Evolutionary conservation across 2,329 filamentous ascomycete species (phyloP), one percentile per base, ranked within the genome.

Genomic region (Trichoderma sp.): DNA sequence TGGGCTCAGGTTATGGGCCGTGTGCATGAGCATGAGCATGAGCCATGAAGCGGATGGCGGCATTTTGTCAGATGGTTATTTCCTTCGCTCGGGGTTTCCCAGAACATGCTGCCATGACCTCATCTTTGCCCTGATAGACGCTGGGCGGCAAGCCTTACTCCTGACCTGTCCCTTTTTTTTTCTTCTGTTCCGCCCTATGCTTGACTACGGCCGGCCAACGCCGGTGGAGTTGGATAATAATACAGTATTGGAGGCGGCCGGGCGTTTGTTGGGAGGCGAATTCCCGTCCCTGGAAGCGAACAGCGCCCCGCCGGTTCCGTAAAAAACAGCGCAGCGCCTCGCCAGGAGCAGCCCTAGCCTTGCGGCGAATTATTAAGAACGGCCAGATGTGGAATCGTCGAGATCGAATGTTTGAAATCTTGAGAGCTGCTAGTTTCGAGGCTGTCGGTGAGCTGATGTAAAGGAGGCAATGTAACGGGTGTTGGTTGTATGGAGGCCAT

Each of bases 231-330:
- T 53, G 1, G 11, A 53, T 36, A 36, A 36, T 36, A 36, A 36
- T 36, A 36, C 34, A 36, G 34, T 3, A 36, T 32, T 26, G 21
- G 32, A 43, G 24, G 66, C 66, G 26, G 66, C 66, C 56, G 56
- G 39, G 26, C 64, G 28, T 69, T 61, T 72, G 70, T 53, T 69
- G 64, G 56, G 70, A 62, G 53, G 53, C 60, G 28, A 68, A 34
- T n/a, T 58, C 32, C 36, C 66, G 26, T 34, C 57, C 28, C 24
- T 34, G 18, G 26, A 24, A 24, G 57, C 26, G 56, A 69, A 57
- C 15, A 24, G 51, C 15, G 70, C 70, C 71, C 71, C 71, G 66
- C 71, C 51, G 66, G 66, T 60, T 70, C 60, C 71, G 71, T 70
- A 58, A 70, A 72, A 72, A 72, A 56, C 24, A 53, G 66, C 66